Conservation (phyloP, 495 filamentous ascomycete species). For the Xylaria sp. region DNA sequence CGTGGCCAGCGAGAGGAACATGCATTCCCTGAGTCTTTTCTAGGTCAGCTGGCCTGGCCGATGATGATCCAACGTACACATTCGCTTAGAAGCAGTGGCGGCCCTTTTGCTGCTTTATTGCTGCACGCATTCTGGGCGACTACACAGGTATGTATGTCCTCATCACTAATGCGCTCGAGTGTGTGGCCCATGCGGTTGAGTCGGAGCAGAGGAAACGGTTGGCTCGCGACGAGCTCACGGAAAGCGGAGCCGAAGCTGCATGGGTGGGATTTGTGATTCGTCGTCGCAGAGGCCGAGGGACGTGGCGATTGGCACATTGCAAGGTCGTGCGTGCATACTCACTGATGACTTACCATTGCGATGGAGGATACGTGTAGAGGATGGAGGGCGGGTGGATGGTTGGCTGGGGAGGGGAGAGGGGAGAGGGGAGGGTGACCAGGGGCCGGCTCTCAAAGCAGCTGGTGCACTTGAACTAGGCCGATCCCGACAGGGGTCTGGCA, state of each 20-base stretch:
- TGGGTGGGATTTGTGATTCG: conserved; percentile 18
- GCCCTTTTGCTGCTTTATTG: conserved; percentile 7
- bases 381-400: conserved; percentile 16
- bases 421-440: neutral
- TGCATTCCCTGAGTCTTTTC: neutral
- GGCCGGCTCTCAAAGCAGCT: neutral
- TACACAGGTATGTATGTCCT: no score
- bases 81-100: conserved; percentile 5
- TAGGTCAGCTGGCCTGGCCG: neutral
- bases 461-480: conserved; percentile 7
- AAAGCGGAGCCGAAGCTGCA: conserved; percentile 25
- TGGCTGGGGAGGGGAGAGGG: neutral
- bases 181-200: conserved; percentile 6
- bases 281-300: neutral
- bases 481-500: conserved; percentile 21
- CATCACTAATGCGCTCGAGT: conserved; percentile 11
- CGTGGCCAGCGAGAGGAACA: conserved; percentile 1
- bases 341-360: neutral
- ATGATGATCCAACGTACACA: conserved; percentile 3
- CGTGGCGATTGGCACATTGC: conserved; percentile 6
- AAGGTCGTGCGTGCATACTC: conserved; percentile 15
- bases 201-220: conserved; percentile 13
- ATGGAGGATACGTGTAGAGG: conserved; percentile 9
- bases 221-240: conserved; percentile 16
- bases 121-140: conserved; percentile 23